Base-by-base conservation (phyloP, 2,329 filamentous ascomycete species). In the Colletotrichum falcatum region DNA sequence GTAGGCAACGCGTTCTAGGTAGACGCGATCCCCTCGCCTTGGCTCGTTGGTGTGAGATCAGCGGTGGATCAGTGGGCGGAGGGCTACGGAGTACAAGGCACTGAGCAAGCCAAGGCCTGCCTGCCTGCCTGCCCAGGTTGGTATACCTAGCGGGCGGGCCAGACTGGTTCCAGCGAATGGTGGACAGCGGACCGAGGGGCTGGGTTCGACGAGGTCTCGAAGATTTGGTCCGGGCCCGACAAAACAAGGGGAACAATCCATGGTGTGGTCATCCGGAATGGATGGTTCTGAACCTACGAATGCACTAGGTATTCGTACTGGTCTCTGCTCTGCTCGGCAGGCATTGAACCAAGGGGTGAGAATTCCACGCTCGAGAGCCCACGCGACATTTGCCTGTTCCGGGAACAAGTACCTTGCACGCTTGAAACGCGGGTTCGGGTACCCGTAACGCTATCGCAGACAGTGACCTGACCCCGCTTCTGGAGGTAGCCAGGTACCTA, bases 221-320 rank as follows among this genome's bases (percentile, higher is more conserved):
- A 16, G 5, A 12, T n/a, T 60, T 28, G 53, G 48, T n/a, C 48
- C 65, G 16, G 35, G 60, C 42, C 20, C 20, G 33, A 68, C 60
- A 68, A 67, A 60, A 51, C 16, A 16, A 16, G 42, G 60, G 23
- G 65, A 30, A 69, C 66, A 69, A 65, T 69, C n/a, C 33, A 61
- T 35, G n/a, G 59, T 61, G 33, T 49, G 37, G 30, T 30, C 2
- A 12, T 30, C 20, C 48, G 58, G 64, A 66, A 66, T 54, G 61
- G 54, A n/a, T n/a, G n/a, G n/a, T n/a, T n/a, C n/a, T n/a, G n/a
- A n/a, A n/a, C n/a, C n/a, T n/a, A n/a, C 28, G 33, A 44, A n/a
- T 33, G 30, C n/a, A 33, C 30, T 3, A 33, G 61, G 46, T 14
- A n/a, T 20, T 9, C n/a, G 28, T 61, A 16, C 26, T 16, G 26